Percentiles rank a stretch among this genome's conserved stretches.
Conservation (phyloP, 1,139 yeast genomes). For the Zhuliangozyma blackwelliae region DNA sequence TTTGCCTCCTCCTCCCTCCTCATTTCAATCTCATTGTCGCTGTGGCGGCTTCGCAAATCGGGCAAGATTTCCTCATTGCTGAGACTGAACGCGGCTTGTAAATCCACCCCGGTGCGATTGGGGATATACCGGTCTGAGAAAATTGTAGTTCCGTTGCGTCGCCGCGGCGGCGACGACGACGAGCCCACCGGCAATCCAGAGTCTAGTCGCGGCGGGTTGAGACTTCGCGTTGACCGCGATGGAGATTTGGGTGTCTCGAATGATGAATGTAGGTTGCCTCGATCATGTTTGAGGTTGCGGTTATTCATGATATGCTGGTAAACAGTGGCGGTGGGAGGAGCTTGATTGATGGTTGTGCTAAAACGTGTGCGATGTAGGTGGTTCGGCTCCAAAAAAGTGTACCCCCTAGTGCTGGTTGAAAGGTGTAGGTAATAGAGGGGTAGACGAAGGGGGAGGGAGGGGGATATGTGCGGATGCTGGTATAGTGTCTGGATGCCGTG, state of each 20-base stretch:
- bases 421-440: too few species aligned
- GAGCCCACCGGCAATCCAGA: constrained; percentile 23
- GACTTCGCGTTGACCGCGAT: constrained; percentile 32
- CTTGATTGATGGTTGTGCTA: too few species aligned
- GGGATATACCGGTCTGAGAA: constrained; percentile 89
- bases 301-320: too few species aligned
- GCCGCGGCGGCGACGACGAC: constrained; percentile 39
- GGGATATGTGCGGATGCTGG: too few species aligned
- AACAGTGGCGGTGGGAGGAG: too few species aligned
- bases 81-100: constrained; percentile 82
- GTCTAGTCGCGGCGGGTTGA: constrained; percentile 30
- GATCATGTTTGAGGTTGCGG: not conserved
- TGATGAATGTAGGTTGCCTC: constrained; percentile 2
- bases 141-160: constrained; percentile 36
- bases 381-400: too few species aligned
- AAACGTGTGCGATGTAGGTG: too few species aligned
- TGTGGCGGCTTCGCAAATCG: constrained; percentile 25
- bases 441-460: too few species aligned
- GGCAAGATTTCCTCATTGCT: constrained; percentile 45
- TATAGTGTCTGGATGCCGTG: too few species aligned
- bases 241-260: constrained; percentile 41
- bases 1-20: constrained; percentile 80
- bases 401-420: too few species aligned
- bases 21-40: constrained; percentile 55
- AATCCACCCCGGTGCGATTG: constrained; percentile 74